These are phyloP conservation scores for Prunus campanulata DNA, from an alignment of 306 rosid genomes.

Conservation along the genomic window DNA sequence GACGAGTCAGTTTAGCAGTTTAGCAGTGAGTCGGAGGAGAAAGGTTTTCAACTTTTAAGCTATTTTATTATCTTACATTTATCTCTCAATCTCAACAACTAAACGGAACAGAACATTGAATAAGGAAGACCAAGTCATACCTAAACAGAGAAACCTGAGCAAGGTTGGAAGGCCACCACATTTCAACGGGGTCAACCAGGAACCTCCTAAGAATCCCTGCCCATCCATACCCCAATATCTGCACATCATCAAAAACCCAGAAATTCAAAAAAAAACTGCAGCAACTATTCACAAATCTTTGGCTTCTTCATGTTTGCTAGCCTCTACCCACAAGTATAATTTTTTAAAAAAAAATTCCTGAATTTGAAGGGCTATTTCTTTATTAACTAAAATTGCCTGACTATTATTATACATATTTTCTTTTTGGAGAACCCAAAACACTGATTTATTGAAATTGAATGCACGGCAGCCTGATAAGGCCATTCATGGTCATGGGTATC, in stretches of 20 bases:
- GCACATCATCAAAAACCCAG: conserved; percentile 17
- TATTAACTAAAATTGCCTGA: neutral
- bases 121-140: conserved; percentile 31
- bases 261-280: neutral
- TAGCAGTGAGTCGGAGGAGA: neutral
- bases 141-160: conserved; percentile 99
- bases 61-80: neutral
- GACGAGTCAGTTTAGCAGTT: neutral
- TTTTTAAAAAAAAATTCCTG: neutral
- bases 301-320: neutral
- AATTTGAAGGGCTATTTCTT: neutral
- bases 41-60: neutral
- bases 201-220: conserved; percentile 95
- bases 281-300: too few relatives aligned
- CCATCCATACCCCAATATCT: conserved; percentile 99
- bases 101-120: conserved; percentile 6
- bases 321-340: neutral
- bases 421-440: neutral
- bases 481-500: neutral
- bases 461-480: neutral
- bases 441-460: neutral
- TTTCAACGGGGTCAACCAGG: conserved; percentile 92
- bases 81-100: neutral
- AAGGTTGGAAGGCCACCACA: conserved; percentile 99
- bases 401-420: neutral